Percentiles rank a stretch among this genome's conserved stretches.
Evolutionary conservation across 495 filamentous ascomycete species (phyloP).

Genomic region (Aspergillus sclerotiicarbonarius): DNA sequence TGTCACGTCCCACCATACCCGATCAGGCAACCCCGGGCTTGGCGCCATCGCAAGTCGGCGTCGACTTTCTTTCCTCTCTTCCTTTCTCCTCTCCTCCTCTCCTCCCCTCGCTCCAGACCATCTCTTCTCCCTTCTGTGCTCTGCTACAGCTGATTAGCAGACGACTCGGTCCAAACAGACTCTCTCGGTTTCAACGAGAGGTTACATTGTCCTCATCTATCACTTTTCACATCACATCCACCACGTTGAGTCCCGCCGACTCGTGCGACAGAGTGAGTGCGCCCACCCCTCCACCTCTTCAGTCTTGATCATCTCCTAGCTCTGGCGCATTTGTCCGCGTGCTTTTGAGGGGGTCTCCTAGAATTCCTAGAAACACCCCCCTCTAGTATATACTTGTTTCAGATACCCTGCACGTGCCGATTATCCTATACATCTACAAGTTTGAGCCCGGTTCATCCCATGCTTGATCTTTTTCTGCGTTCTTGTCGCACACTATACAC

Average conservation of each 20-base stretch:
- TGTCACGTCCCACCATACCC: neutral
- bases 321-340: neutral
- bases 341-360: no score
- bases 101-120: neutral
- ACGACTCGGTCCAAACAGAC: neutral
- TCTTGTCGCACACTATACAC: no score
- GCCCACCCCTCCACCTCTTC: neutral
- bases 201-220: no score
- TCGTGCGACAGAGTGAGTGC: constrained; percentile 2
- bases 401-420: no score
- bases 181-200: neutral
- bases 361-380: no score
- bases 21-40: constrained; percentile 5
- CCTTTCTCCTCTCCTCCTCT: constrained; percentile 4
- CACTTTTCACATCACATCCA: neutral
- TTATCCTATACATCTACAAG: no score
- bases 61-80: neutral
- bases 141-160: neutral
- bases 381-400: no score
- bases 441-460: no score
- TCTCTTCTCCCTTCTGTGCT: neutral
- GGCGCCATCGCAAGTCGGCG: neutral
- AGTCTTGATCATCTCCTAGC: neutral
- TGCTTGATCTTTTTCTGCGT: no score
- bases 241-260: constrained; percentile 2